These are phyloP conservation scores for Xylariaceae sp. DNA, from an alignment of 2,329 filamentous ascomycete genomes.

Conservation along the genomic window DNA sequence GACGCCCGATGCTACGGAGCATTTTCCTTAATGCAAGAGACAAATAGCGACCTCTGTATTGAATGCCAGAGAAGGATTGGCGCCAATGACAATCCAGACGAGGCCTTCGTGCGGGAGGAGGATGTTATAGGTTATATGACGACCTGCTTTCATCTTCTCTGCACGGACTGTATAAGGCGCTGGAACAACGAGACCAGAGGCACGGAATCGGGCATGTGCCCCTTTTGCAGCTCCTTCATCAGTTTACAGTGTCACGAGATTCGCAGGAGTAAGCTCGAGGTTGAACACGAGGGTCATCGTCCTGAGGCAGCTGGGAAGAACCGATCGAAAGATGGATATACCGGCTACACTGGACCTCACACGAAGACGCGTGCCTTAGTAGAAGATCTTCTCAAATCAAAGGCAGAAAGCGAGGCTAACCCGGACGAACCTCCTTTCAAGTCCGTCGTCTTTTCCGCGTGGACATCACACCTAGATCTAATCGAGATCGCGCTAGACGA, in stretches of 20 bases:
- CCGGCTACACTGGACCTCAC: slow-evolving; percentile 78
- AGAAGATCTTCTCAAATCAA: slow-evolving; percentile 64
- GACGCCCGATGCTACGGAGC: slow-evolving; percentile 79
- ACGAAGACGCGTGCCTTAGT: slow-evolving; percentile 86
- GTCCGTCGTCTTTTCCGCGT: slow-evolving; percentile 92
- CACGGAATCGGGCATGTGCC: slow-evolving; percentile 51
- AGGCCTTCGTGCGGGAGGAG: slow-evolving; percentile 56
- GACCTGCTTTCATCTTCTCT: slow-evolving; percentile 82
- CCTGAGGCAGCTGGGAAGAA: slow-evolving; percentile 33
- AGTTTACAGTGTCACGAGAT: slow-evolving; percentile 65
- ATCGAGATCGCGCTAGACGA: slow-evolving; percentile 76
- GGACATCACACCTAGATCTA: slow-evolving; percentile 91
- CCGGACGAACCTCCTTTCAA: slow-evolving; percentile 74
- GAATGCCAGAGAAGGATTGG: slow-evolving; percentile 65
- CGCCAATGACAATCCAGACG: slow-evolving; percentile 47
- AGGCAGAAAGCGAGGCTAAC: slow-evolving; percentile 56
- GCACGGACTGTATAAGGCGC: slow-evolving; percentile 63
- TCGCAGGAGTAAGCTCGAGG: slow-evolving; percentile 55
- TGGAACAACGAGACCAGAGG: slow-evolving; percentile 55
- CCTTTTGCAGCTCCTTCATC: slow-evolving; percentile 62
- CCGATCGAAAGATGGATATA: slow-evolving; percentile 50
- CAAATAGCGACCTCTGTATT: slow-evolving; percentile 69
- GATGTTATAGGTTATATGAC: slow-evolving; percentile 75
- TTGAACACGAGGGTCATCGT: slow-evolving; percentile 53
- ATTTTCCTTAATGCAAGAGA: slow-evolving; percentile 79